Conservation (phyloP, 768 basidiomycete species). For the Botryobasidium botryosum region DNA sequence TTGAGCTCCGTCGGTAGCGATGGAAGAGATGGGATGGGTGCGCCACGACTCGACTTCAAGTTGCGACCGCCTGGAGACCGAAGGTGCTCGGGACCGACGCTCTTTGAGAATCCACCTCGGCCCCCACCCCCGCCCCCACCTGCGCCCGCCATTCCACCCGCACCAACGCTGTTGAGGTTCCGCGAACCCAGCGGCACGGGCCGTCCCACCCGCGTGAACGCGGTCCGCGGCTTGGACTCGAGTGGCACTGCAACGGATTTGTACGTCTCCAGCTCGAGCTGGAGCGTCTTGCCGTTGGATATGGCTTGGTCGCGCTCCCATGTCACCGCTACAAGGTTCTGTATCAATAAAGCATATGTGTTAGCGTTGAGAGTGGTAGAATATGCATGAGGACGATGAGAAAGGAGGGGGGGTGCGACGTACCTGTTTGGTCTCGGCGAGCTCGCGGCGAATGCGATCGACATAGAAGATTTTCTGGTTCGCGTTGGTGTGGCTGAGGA, state of each 20-base stretch:
- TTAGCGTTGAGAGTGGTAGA: not conserved
- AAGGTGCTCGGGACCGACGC: no score
- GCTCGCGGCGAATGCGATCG: slow-evolving; percentile 62
- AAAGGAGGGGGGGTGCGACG: slow-evolving; percentile 16
- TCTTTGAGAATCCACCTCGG: no score
- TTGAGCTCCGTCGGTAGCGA: no score
- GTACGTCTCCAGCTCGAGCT: slow-evolving; percentile 13
- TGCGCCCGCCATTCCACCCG: no score
- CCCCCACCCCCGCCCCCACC: no score
- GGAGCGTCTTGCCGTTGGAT: slow-evolving; percentile 5
- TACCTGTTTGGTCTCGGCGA: slow-evolving; percentile 69
- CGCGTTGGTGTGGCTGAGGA: slow-evolving; percentile 70
- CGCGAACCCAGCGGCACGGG: no score
- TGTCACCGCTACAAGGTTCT: slow-evolving; percentile 12
- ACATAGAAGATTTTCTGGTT: slow-evolving; percentile 77
- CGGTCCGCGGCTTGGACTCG: not conserved
- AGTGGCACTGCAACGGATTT: slow-evolving; percentile 9
- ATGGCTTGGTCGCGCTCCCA: slow-evolving; percentile 9
- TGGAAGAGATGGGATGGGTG: no score
- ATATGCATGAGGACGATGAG: not conserved
- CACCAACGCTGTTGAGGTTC: no score
- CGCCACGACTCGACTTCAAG: no score
- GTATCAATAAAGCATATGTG: not conserved
- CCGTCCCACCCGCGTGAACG: slow-evolving; percentile 12
- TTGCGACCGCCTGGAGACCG: no score